Base-by-base conservation (phyloP, 495 filamentous ascomycete genomes). In the Mytilinidion resinicola region DNA sequence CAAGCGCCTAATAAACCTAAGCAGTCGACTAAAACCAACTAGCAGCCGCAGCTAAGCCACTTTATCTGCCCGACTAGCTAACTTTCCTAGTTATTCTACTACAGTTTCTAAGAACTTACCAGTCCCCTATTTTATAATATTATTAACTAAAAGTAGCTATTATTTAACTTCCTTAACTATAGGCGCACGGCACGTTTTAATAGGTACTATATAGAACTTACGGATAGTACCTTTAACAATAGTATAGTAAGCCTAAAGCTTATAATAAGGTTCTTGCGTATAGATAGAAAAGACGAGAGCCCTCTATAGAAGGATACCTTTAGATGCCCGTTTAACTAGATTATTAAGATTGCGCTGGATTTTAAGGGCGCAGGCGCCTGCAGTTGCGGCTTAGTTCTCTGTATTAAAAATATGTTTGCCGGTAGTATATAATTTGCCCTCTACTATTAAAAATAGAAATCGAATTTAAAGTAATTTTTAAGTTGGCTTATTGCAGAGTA, bases 11-110 rank as follows among this genome's bases (percentile, higher is more conserved):
- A 39, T 8, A 39, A 39, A 39, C 37, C 14, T 9, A 14, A 39
- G 14, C n/a, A n/a, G n/a, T n/a, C n/a, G n/a, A n/a, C n/a, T n/a
- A n/a, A 8, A 9, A 8, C 17, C 15, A 52, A 5, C 51, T 14
- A 8, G 62, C 39, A 52, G 55, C 14, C 20, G 42, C 9, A 41
- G 36, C 19, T 55, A 42, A 17, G 59, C 55, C 11, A 55, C 56
- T 34, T 21, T 55, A 14, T n/a, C 9, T 12, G 2, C 39, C 3
- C 39, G 4, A 43, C 59, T 59, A 35, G 55, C 56, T 1, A 53
- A n/a, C n/a, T n/a, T 60, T 89, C 82, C 36, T 93, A 91, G 91
- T 71, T 89, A 95, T 75, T 96, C 96, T 9, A 89, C 89, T 5
- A 89, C 89, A 0, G 87, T 88, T 61, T 91, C 87, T 42, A 76